Base-by-base conservation (phyloP, 2,329 filamentous ascomycete species). In the Penicillium sp. region DNA sequence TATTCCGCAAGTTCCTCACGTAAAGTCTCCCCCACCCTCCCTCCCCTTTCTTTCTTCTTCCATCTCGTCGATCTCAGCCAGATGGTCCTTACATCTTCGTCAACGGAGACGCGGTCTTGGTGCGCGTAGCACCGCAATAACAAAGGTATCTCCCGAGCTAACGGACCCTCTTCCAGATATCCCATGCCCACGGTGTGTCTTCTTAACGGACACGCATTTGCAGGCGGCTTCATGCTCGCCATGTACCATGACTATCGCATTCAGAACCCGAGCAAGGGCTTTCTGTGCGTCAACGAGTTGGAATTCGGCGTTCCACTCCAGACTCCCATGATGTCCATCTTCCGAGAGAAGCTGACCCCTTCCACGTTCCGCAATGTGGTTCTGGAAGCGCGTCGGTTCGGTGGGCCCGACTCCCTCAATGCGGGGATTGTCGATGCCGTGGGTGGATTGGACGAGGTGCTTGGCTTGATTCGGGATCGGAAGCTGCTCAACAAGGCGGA, bases 211-310 rank as follows among this genome's bases (percentile, higher is more conserved):
- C 88, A 94, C 67, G 82, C 84, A 46, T 93, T 90, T 66, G 88
- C 88, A 5, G 88, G 81, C 39, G 88, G 86, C n/a, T 74, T 90
- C 51, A 90, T 93, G 83, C 73, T 86, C 8, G 81, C 86, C 49
- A 87, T 89, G 79, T 82, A 86, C 69, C 86, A 90, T 69, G 87
- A 91, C 71, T 93, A 93, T 72, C 81, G 88, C 27, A 76, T 93
- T 56, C 86, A 88, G 73, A 85, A 85, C 62, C 79, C 84, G 0
- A 62, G 75, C 1, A 75, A 78, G 18, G 88, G 88, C n/a, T 90
- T 82, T 68, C 67, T 87, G 35, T 91, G 88, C 68, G 72, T 93
- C 56, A 91, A 91, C 67, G 88, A 93, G 71, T 75, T 93, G 11
- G 83, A 90, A 56, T 85, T 93, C 52, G 87, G 88, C 44, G 84